Evolutionary conservation across 2,329 filamentous ascomycete genomes (phyloP), one percentile per base, ranked within the genome.

Genomic region (Nemania sp.): DNA sequence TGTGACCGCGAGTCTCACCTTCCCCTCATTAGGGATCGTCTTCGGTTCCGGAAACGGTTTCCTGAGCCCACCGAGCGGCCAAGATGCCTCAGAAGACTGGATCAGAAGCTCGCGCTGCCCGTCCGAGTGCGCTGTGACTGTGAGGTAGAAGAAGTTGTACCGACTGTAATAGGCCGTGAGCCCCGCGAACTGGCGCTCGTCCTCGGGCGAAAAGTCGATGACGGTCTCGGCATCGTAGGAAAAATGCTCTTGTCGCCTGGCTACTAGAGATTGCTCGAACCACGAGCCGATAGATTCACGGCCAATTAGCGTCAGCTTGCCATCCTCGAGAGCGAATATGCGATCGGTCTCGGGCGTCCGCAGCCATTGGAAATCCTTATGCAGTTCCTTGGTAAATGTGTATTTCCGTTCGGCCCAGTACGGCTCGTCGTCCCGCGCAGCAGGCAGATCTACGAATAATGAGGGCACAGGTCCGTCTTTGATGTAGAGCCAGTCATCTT

Each of bases 101-200:
- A 86, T 76, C 14, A 83, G 74, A 6, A 86, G 71, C 66, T 86
- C 82, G 8, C 83, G 76, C 56, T 79, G 71, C 1, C 82, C 81
- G 49, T 83, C 77, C 0, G 77, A 70, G 61, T 81, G 70, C 0
- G 81, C 82, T 2, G 81, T 81, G 2, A 86, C 79, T 0, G 80
- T 76, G 5, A 86, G 73, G 60, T 86, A 86, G 72, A 84, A 86
- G 68, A 85, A 86, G 68, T 86, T 86, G 70, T 75, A 86, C 3
- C 82, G 80, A 63, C 78, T 81, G 70, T 86, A 86, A 67, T 86
- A 86, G 0, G 81, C 80, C 11, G 79, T 80, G 6, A 86, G 70
- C 0, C 83, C 83, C 0, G 83, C 82, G 54, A 83, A 86, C 59
- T 84, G 77, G 9, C 82, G 75, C 71, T 84, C 82, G 61, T 86